Evolutionary conservation across 192 early-diverging fungal genomes (phyloP).

Genomic region (Phlyctochytrium arcticum): DNA sequence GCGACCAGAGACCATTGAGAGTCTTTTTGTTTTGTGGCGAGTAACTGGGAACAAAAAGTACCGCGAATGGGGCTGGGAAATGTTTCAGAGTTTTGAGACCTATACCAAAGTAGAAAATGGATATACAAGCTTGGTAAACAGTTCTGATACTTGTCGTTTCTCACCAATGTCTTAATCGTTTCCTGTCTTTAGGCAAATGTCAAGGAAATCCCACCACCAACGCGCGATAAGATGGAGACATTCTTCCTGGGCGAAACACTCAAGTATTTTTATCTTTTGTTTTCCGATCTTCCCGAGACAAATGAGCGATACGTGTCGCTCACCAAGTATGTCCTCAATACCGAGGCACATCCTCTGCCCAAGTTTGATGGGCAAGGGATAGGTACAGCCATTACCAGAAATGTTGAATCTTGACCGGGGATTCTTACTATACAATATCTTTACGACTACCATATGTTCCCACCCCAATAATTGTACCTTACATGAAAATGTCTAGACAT

Average conservation of each 20-base stretch:
- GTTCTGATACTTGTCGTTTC: neutral
- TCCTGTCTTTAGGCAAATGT: slow-evolving; percentile 51
- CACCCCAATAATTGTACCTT: too few relatives aligned
- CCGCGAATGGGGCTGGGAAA: slow-evolving; percentile 71
- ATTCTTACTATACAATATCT: too few relatives aligned
- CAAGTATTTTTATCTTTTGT: slow-evolving; percentile 90
- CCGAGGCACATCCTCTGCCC: slow-evolving; percentile 88
- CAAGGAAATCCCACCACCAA: slow-evolving; percentile 36
- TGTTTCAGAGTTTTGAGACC: slow-evolving; percentile 81
- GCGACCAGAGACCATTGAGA: slow-evolving; percentile 87
- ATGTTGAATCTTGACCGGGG: too few relatives aligned
- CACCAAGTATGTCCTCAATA: slow-evolving; percentile 89
- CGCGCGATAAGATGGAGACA: slow-evolving; percentile 75
- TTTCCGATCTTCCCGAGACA: slow-evolving; percentile 46
- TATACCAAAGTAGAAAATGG: slow-evolving; percentile 65
- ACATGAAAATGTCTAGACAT: too few relatives aligned
- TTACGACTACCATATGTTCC: too few relatives aligned
- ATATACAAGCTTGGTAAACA: slow-evolving; percentile 43
- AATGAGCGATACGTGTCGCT: slow-evolving; percentile 53
- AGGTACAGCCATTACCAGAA: neutral
- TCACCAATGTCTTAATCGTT: neutral
- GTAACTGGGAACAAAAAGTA: slow-evolving; percentile 82
- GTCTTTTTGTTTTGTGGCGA: slow-evolving; percentile 80
- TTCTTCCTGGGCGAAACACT: slow-evolving; percentile 84
- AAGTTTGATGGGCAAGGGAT: slow-evolving; percentile 4